These are phyloP conservation scores for Diospyros kaki DNA, from an alignment of 148 eudicot species.

Conservation along the genomic window DNA sequence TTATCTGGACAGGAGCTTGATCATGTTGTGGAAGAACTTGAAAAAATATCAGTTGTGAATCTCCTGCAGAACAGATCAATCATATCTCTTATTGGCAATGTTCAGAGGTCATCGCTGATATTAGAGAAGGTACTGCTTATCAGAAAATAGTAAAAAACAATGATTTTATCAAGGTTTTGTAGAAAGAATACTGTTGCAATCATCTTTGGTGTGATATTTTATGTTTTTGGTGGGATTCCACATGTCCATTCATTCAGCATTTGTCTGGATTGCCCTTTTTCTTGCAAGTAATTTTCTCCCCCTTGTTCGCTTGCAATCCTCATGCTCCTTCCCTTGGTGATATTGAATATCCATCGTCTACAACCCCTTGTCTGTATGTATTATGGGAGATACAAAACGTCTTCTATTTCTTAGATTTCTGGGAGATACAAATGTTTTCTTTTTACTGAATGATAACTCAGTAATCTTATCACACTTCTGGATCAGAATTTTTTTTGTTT, in stretches of 20 bases:
- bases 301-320: not conserved
- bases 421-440: not conserved
- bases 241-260: not conserved
- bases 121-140: constrained; percentile 61
- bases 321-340: too few species aligned
- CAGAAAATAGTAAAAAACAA: too few species aligned
- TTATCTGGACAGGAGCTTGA: constrained; percentile 66
- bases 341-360: too few species aligned
- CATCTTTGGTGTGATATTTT: not conserved
- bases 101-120: constrained; percentile 80
- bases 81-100: constrained; percentile 92
- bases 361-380: too few species aligned
- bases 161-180: too few species aligned
- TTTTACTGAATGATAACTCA: not conserved
- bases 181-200: not conserved
- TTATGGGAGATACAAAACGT: not conserved
- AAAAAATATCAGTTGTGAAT: constrained; percentile 86
- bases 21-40: constrained; percentile 78
- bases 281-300: not conserved
- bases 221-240: not conserved
- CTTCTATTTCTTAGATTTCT: not conserved
- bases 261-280: not conserved
- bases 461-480: not conserved
- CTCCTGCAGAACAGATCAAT: constrained; percentile 78
- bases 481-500: not conserved